phyloP scores from a whole-genome alignment of 2,329 filamentous ascomycete genomes.

The Hymenoscyphus repandus region DNA sequence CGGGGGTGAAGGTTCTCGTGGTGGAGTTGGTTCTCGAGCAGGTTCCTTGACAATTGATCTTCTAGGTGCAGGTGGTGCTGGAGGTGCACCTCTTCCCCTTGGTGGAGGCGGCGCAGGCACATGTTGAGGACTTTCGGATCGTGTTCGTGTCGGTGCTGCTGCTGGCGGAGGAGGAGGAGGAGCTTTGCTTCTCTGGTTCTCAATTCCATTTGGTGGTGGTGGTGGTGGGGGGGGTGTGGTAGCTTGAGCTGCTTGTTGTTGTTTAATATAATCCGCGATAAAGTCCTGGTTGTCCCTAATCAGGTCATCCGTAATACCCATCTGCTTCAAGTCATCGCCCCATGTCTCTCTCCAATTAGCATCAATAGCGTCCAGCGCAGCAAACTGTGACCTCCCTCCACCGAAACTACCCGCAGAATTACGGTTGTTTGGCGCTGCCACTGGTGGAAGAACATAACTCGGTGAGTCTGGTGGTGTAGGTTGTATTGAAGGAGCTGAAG shows the following conservation, averaged over 20 bases:
- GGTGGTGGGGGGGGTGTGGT: constrained; percentile 33
- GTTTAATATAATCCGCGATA: constrained; percentile 58
- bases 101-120: constrained; percentile 15
- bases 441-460: constrained; percentile 36
- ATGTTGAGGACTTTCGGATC: constrained; percentile 29
- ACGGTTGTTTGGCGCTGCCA: constrained; percentile 29
- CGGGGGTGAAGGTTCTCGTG: constrained; percentile 66
- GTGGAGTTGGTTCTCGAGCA: constrained; percentile 49
- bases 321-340: constrained; percentile 56
- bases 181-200: constrained; percentile 43
- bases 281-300: constrained; percentile 65
- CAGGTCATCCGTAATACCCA: constrained; percentile 61
- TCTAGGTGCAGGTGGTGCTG: constrained; percentile 55
- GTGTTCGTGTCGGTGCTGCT: constrained; percentile 33
- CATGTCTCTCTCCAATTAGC: constrained; percentile 61
- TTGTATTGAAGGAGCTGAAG: constrained; percentile 41
- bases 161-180: constrained; percentile 61
- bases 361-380: constrained; percentile 59
- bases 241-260: constrained; percentile 47
- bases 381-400: constrained; percentile 51
- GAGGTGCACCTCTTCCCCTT: constrained; percentile 37
- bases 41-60: constrained; percentile 49
- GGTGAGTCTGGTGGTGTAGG: constrained; percentile 53
- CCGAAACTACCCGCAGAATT: constrained; percentile 43
- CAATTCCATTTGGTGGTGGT: constrained; percentile 37